These are phyloP conservation scores for Fusarium tuaranense DNA, from an alignment of 2,329 filamentous ascomycete species.

Conservation along the genomic window DNA sequence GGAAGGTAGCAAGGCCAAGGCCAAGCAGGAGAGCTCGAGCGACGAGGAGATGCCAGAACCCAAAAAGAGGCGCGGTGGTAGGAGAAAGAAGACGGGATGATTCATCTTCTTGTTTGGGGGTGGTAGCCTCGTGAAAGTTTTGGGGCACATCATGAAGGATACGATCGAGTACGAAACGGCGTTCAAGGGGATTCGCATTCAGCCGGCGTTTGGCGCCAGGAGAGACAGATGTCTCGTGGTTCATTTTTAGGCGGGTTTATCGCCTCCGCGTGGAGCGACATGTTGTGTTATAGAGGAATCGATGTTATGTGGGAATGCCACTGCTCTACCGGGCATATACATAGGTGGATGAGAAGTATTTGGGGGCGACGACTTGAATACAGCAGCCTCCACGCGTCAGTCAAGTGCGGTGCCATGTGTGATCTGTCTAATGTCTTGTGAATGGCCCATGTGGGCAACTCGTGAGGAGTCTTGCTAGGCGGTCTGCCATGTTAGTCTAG, in stretches of 20 bases:
- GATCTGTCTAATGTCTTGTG: not conserved
- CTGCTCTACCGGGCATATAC: not conserved
- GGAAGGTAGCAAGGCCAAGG: constrained; percentile 53
- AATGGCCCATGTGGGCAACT: not conserved
- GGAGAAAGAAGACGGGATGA: constrained; percentile 61
- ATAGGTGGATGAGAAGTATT: not conserved
- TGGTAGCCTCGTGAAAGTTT: constrained; percentile 4
- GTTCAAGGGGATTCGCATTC: constrained; percentile 41
- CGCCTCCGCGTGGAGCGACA: constrained; percentile 14
- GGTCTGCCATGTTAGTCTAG: not conserved
- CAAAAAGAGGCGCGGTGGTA: constrained; percentile 61
- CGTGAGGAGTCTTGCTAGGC: not conserved
- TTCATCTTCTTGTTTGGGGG: not conserved
- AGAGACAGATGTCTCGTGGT: constrained; percentile 24
- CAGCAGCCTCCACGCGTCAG: not conserved
- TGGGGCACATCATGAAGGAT: constrained; percentile 41
- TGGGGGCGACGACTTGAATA: not conserved
- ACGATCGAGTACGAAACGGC: constrained; percentile 43
- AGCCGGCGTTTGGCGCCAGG: constrained; percentile 43
- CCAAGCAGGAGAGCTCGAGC: constrained; percentile 65
- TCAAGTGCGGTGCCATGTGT: not conserved
- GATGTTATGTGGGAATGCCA: constrained; percentile 11
- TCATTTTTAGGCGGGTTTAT: constrained; percentile 27
- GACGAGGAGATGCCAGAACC: constrained; percentile 62
- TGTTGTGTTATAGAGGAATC: constrained; percentile 2